Evolutionary conservation across 2,329 filamentous ascomycete genomes (phyloP).

Genomic region (Leptographium galeiforme): DNA sequence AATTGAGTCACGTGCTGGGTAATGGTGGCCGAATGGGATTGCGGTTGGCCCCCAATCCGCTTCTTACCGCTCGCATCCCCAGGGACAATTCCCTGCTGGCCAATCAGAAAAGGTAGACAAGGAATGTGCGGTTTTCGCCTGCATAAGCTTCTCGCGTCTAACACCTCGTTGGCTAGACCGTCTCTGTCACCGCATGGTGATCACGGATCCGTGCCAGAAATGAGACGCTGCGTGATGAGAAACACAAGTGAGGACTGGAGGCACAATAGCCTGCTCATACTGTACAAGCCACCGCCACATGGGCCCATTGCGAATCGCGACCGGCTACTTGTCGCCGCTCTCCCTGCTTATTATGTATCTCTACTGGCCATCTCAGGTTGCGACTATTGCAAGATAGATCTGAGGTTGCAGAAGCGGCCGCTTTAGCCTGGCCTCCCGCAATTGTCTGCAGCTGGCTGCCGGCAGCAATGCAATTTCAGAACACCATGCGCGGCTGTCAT

Average conservation of each 20-base stretch:
- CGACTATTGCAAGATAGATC: background rate
- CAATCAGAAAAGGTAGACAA: conserved; percentile 1
- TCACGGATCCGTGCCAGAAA: background rate
- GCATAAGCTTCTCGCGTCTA: background rate
- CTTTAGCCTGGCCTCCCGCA: conserved; percentile 7
- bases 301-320: background rate
- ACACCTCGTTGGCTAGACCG: background rate
- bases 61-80: background rate
- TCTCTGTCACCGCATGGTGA: background rate
- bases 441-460: background rate
- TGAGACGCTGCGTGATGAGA: background rate
- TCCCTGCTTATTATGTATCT: background rate
- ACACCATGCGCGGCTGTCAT: too few relatives aligned
- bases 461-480: background rate
- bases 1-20: too few relatives aligned
- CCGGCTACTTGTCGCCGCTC: background rate
- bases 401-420: conserved; percentile 11
- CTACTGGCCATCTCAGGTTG: background rate
- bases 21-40: too few relatives aligned
- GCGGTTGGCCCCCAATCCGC: background rate
- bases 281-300: background rate
- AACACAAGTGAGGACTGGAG: background rate
- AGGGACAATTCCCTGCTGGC: background rate
- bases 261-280: background rate
- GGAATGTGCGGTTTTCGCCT: background rate